Evolutionary conservation across 306 rosid genomes (phyloP).

Genomic region (Vigna angularis): DNA sequence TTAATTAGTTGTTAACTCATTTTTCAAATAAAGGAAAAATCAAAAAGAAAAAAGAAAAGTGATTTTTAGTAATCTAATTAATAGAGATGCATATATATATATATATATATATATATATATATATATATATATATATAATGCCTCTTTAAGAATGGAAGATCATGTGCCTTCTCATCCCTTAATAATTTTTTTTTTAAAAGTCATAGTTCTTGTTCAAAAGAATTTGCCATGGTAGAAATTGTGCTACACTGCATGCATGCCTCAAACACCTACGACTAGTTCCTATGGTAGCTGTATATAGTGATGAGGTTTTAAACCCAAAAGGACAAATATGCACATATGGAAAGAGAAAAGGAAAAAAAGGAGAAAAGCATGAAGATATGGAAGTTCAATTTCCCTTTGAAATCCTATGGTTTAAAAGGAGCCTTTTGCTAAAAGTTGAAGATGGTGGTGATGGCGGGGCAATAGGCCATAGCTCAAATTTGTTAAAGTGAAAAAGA

Average conservation of each 20-base stretch:
- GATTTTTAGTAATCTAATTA: neutral
- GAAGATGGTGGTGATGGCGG: constrained; percentile 28
- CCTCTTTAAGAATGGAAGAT: neutral
- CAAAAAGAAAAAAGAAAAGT: neutral
- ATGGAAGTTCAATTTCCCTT: constrained; percentile 14
- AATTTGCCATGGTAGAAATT: constrained; percentile 1
- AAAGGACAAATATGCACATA: constrained; percentile 3
- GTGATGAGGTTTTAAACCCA: constrained; percentile 4
- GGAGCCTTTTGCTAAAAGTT: constrained; percentile 44
- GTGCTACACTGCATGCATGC: constrained; percentile 4
- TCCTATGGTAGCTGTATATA: constrained; percentile 3
- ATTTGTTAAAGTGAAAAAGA: constrained; percentile 42
- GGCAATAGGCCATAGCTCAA: constrained; percentile 22
- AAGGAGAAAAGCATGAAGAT: constrained; percentile 12
- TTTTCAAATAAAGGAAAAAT: neutral
- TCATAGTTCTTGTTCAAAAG: neutral
- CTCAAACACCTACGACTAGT: constrained; percentile 6
- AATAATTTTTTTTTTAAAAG: neutral
- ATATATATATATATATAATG: neutral
- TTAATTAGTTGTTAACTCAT: neutral
- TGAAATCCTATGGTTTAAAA: constrained; percentile 28
- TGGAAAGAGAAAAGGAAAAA: constrained; percentile 32
- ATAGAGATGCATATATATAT: neutral
- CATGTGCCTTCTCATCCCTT: neutral
- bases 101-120: too few relatives aligned